phyloP scores from a whole-genome alignment of 148 eudicot genomes.

The Rhododendron vialii region DNA sequence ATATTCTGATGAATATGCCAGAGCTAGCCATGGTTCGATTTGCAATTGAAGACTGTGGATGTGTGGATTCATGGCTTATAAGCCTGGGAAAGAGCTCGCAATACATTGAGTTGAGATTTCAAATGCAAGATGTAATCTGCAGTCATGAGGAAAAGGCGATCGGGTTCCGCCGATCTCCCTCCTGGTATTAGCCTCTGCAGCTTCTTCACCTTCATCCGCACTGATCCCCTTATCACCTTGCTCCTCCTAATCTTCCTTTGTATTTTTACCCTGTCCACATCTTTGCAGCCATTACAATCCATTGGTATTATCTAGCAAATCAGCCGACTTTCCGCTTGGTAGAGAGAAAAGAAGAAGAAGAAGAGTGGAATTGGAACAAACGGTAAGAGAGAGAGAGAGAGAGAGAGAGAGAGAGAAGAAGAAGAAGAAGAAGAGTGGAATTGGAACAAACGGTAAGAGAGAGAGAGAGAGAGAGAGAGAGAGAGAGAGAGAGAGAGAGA shows the following conservation, averaged over 20 bases:
- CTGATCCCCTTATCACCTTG: neutral
- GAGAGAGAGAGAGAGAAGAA: neutral
- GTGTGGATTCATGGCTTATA: slow-evolving; percentile 7
- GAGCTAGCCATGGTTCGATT: neutral
- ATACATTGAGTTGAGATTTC: slow-evolving; percentile 45
- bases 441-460: neutral
- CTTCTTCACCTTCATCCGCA: slow-evolving; percentile 49
- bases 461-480: neutral
- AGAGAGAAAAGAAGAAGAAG: neutral
- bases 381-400: neutral
- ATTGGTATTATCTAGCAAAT: neutral
- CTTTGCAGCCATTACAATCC: neutral
- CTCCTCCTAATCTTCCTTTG: neutral
- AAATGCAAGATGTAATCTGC: slow-evolving; percentile 56
- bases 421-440: neutral
- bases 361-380: no score
- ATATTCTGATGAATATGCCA: neutral
- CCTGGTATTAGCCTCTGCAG: slow-evolving; percentile 55
- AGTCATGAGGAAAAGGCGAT: slow-evolving; percentile 38
- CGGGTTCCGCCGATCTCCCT: slow-evolving; percentile 31
- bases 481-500: no score
- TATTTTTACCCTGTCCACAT: neutral
- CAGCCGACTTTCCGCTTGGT: no score
- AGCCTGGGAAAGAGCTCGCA: slow-evolving; percentile 41
- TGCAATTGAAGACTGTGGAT: neutral